Evolutionary conservation across 108 stramenopile species (phyloP), one percentile per base, ranked within the genome.

Genomic region (Craspedostauros australis): DNA sequence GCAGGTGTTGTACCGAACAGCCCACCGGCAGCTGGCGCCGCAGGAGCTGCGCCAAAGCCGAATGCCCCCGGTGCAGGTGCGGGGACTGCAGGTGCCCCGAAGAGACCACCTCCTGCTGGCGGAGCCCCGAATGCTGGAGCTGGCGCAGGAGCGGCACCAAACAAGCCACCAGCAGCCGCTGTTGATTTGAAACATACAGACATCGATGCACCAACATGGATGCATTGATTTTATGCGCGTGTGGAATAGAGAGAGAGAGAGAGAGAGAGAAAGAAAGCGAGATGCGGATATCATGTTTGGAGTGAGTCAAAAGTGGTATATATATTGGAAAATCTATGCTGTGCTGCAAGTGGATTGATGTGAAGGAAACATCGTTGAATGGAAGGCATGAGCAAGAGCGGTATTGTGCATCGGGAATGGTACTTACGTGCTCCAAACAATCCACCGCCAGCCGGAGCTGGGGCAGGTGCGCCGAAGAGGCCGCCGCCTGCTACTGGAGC

Each of bases 391-490:
- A n/a, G n/a, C n/a, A n/a, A n/a, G n/a, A n/a, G n/a, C n/a, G n/a
- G n/a, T n/a, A n/a, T n/a, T n/a, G n/a, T n/a, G n/a, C n/a, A n/a
- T n/a, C n/a, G n/a, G n/a, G n/a, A n/a, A n/a, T n/a, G n/a, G n/a
- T n/a, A n/a, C n/a, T n/a, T n/a, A n/a, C n/a, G 61, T 6, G 77
- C 62, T 28, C 90, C 91, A 62, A 88, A 90, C 26, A 79, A 57
- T 28, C 81, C 79, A 32, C 64, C 63, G 50, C 22, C 52, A 18
- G 51, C 59, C n/a, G 61, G 44, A 44, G 70, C 56, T 24, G 73
- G 59, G 25, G 72, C 64, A 20, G 83, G 73, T 21, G 80, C 50
- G 15, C 86, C 86, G 59, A 84, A 88, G n/a, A 74, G 56, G 11
- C 79, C 71, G 21, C 77, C 74, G 55, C 60, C 66, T n/a, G 72